phyloP scores from a whole-genome alignment of 2,329 filamentous ascomycete species.

The Fusarium sp. region DNA sequence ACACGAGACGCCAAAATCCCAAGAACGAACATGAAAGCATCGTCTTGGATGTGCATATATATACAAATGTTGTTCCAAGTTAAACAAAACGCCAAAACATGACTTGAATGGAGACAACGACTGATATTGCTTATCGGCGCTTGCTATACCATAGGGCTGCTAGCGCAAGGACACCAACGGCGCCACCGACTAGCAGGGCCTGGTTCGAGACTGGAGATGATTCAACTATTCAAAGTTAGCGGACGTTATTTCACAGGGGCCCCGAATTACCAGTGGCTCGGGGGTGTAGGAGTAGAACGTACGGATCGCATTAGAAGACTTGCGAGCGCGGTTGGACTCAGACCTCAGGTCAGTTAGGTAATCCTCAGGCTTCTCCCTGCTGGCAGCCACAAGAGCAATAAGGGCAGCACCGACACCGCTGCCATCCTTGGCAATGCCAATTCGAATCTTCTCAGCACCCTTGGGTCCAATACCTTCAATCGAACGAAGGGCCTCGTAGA shows the following conservation, averaged over 20 bases:
- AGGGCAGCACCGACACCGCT: slow-evolving; percentile 86
- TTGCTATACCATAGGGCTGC: slow-evolving; percentile 54
- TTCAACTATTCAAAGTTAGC: slow-evolving; percentile 46
- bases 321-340: slow-evolving; percentile 51
- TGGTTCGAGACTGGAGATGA: slow-evolving; percentile 49
- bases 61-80: slow-evolving; percentile 24
- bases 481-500: slow-evolving; percentile 81
- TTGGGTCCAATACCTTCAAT: slow-evolving; percentile 80
- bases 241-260: background rate
- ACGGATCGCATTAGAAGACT: slow-evolving; percentile 48
- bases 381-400: slow-evolving; percentile 88
- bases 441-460: slow-evolving; percentile 87
- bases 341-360: slow-evolving; percentile 56
- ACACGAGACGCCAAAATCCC: slow-evolving; percentile 31
- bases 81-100: slow-evolving; percentile 11
- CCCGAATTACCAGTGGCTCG: slow-evolving; percentile 9
- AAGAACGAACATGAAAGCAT: slow-evolving; percentile 24
- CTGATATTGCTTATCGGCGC: slow-evolving; percentile 38
- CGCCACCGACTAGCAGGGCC: slow-evolving; percentile 49
- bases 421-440: slow-evolving; percentile 97
- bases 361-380: slow-evolving; percentile 66
- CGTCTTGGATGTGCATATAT: slow-evolving; percentile 27
- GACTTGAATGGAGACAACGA: background rate
- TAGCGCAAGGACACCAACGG: slow-evolving; percentile 53
- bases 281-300: slow-evolving; percentile 35